Percentiles rank a stretch among this genome's conserved stretches.
Conservation (phyloP, 1,284 basidiomycete species). For the Rhodotorula glutinis region DNA sequence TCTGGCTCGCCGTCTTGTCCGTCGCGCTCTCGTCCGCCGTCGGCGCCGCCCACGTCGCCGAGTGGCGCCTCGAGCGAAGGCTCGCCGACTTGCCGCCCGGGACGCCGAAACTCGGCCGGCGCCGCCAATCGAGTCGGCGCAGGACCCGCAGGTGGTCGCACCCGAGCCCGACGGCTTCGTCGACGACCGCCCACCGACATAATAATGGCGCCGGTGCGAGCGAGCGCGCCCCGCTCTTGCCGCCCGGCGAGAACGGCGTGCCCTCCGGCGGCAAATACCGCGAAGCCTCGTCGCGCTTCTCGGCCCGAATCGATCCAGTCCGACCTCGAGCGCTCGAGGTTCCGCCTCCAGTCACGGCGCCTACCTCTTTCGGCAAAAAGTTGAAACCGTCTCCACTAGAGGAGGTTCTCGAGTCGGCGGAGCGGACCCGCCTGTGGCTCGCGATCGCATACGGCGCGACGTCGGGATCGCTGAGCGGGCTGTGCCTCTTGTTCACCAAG, state of each 20-base stretch:
- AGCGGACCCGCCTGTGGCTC: conserved; percentile 60
- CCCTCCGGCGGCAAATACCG: background rate
- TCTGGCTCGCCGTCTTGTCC: conserved; percentile 73
- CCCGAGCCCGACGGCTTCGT: background rate
- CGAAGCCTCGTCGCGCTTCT: background rate
- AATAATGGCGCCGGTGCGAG: too few relatives aligned
- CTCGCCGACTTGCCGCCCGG: conserved; percentile 4
- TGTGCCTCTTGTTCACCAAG: conserved; percentile 91
- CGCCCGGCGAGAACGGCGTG: background rate
- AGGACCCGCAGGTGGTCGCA: background rate
- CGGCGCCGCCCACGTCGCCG: conserved; percentile 60
- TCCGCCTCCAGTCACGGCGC: background rate
- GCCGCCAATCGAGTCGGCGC: background rate
- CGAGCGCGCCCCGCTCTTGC: conserved; percentile 2
- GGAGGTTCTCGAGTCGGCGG: background rate
- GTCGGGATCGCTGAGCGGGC: conserved; percentile 86
- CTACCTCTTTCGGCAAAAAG: background rate
- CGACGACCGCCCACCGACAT: background rate
- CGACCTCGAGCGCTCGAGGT: background rate
- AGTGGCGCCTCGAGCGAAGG: conserved; percentile 52
- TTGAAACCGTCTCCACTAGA: background rate
- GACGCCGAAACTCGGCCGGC: conserved; percentile 16
- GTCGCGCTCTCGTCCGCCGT: conserved; percentile 63
- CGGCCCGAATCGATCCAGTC: background rate
- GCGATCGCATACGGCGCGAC: conserved; percentile 85